Percentiles rank a stretch among this genome's conserved stretches.
Evolutionary conservation across 2,329 filamentous ascomycete species (phyloP).

Genomic region (Apiospora koreana): DNA sequence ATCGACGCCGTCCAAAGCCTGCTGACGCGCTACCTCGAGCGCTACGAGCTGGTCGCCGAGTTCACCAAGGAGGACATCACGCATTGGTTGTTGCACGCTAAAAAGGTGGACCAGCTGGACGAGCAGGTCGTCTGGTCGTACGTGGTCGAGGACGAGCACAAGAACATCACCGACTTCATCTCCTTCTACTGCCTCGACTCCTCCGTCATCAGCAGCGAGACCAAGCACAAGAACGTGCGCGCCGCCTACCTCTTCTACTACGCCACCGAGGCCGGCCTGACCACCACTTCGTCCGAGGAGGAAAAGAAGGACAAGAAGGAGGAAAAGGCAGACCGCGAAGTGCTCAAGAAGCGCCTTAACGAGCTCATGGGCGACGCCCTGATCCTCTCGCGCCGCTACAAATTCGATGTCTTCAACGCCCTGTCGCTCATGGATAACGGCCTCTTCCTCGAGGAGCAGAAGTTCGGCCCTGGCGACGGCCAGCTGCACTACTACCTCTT

Average conservation of each 20-base stretch:
- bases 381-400: slow-evolving; percentile 78
- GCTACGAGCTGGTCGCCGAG: slow-evolving; percentile 82
- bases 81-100: slow-evolving; percentile 83
- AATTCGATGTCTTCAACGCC: slow-evolving; percentile 97
- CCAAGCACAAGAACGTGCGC: slow-evolving; percentile 74
- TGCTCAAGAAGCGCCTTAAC: slow-evolving; percentile 79
- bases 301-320: background rate
- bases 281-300: slow-evolving; percentile 26
- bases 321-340: slow-evolving; percentile 49
- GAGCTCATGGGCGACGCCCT: slow-evolving; percentile 80
- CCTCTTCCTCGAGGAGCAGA: slow-evolving; percentile 89
- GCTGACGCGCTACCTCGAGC: slow-evolving; percentile 73
- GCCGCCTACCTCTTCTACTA: slow-evolving; percentile 99
- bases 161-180: slow-evolving; percentile 93
- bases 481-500: slow-evolving; percentile 97
- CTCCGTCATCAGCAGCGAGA: slow-evolving; percentile 78
- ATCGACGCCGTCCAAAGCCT: slow-evolving; percentile 73
- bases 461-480: slow-evolving; percentile 92
- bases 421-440: slow-evolving; percentile 92
- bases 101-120: slow-evolving; percentile 48
- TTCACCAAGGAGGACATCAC: slow-evolving; percentile 79
- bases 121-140: slow-evolving; percentile 94
- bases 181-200: slow-evolving; percentile 96
- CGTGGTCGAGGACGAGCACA: slow-evolving; percentile 75
- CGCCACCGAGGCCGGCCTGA: slow-evolving; percentile 77